Evolutionary conservation across 1,139 yeast genomes (phyloP), one percentile per base, ranked within the genome.

Genomic region (Hanseniaspora gamundiae): DNA sequence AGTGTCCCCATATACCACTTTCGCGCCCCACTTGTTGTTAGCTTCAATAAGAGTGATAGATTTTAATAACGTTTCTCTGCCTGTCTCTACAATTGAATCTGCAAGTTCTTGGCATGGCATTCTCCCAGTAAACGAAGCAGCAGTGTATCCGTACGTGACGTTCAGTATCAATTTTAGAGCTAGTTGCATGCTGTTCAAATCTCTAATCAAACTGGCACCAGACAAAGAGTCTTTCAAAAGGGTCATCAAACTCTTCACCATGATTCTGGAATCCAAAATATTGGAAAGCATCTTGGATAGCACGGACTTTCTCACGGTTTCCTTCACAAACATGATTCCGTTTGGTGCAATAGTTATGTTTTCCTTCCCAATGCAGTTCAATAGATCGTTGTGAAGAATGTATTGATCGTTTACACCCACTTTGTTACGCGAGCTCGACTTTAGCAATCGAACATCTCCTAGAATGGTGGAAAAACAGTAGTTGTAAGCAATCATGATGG

Each of bases 31-130:
- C 29, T 68, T 58, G 1, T 55, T 52, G 26, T 75, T 71, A 0
- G 58, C 52, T 48, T 86, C 93, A 45, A 91, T 87, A 43, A 73
- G 56, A 3, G 73, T 73, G 36, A 87, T 80, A 0, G 96, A 82
- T 44, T 71, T 69, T 42, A 77, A 78, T 44, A 91, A 62, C 0
- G 87, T 80, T 59, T 88, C 96, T 47, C 97, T 68, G 0, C 93
- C 98, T 0, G 93, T 80, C 24, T 91, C 78, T 0, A 91, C 98
- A 57, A 91, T 86, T 10, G 94, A 82, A 63, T 91, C 98, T 0
- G 98, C 95, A 28, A 91, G 73, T 58, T 87, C 97, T 0, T 94
- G 78, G 54, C 93, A 85, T 0, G 98, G 98, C 98, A 91, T 91
- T 50, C 98, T 67, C 0, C 98, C 98, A 29, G 95, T 86, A 56